These are phyloP conservation scores for Ambrosiella beaveri DNA, from an alignment of 2,329 filamentous ascomycete genomes.

Conservation along the genomic window DNA sequence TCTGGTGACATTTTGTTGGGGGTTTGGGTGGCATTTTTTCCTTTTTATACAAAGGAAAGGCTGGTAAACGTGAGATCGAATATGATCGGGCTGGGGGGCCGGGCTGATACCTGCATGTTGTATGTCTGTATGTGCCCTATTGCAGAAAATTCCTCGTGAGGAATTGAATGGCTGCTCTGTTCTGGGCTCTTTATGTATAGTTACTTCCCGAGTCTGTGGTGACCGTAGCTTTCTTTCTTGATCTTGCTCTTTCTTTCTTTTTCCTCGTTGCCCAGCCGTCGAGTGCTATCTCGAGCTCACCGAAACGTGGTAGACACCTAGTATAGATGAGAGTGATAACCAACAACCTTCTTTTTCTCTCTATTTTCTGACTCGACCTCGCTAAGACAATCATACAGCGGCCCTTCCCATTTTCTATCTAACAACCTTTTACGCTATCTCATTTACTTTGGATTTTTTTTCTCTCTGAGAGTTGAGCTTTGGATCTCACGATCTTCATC, in stretches of 20 bases:
- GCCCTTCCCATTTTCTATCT: background rate
- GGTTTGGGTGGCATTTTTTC: background rate
- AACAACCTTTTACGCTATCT: background rate
- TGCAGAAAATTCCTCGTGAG: background rate
- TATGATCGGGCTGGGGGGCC: conserved; percentile 4
- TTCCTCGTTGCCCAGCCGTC: background rate
- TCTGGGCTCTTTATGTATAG: background rate
- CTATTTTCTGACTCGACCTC: background rate
- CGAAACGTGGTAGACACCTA: background rate
- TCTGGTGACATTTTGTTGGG: background rate
- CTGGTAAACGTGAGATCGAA: conserved; percentile 1
- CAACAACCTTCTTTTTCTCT: background rate
- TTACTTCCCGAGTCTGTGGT: background rate
- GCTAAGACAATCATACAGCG: background rate
- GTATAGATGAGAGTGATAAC: background rate
- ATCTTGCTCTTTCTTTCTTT: conserved; percentile 1
- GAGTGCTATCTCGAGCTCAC: conserved; percentile 2
- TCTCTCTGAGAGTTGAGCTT: conserved; percentile 7
- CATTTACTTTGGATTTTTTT: background rate
- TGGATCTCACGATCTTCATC: conserved; percentile 2
- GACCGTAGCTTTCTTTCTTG: background rate
- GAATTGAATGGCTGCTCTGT: background rate
- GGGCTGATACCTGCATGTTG: background rate
- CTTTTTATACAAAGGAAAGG: conserved; percentile 1
- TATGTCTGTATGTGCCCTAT: background rate